Base-by-base conservation (phyloP, 2,329 filamentous ascomycete genomes). In the Alternaria solani region DNA sequence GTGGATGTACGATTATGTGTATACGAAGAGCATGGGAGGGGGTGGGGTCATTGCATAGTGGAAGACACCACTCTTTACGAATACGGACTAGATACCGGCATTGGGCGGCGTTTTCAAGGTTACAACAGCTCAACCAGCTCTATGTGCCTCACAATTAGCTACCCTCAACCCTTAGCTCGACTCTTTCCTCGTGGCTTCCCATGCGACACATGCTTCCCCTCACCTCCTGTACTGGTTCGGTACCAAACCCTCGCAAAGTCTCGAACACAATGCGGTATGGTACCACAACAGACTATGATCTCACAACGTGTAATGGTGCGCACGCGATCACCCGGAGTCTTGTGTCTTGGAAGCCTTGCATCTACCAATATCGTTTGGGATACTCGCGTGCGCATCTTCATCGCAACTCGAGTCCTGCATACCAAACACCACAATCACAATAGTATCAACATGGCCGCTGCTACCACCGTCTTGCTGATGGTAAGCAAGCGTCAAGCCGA, bases 101-200 rank as follows among this genome's bases (percentile, higher is more conserved):
- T 67, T 58, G 43, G 61, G 57, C 57, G 59, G 64, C 52, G 53
- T 63, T 63, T 63, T 5, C 46, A 26, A 41, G 52, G 26, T 16
- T 47, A 34, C 18, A 23, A 11, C 20, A 55, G 2, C 28, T 30
- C 34, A 30, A 30, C 25, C 16, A 30, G 28, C 34, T 25, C 8
- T 20, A 44, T 14, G 49, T 30, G 9, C 7, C 14, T 36, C 25
- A 39, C 7, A 20, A n/a, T 28, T 16, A 39, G 38, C 20, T 25
- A 20, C 39, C 5, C 23, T 25, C 39, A 25, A 25, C 7, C 7
- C 20, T 6, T 25, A 42, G 20, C 30, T 36, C 2, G 9, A 6
- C 0, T 26, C 20, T n/a, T 28, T n/a, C 25, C 28, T 44, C 9
- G 16, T 28, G 46, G 46, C 32, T 36, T 38, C 14, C 30, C n/a